Evolutionary conservation across 139 green algal species (phyloP).

Genomic region (Choricystis sp.): DNA sequence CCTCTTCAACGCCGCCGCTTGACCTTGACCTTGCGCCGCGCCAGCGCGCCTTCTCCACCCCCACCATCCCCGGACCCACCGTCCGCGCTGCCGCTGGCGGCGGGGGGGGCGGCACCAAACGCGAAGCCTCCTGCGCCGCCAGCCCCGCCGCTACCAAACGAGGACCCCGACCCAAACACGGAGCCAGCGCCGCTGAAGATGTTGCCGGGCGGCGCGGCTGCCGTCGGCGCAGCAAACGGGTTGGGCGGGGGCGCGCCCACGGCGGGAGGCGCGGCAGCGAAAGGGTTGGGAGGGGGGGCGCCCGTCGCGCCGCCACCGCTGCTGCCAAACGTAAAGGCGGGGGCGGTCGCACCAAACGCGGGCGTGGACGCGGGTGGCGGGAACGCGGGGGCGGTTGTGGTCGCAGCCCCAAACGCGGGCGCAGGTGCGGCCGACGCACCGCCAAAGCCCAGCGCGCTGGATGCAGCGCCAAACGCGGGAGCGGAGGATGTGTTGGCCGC

Average conservation of each 20-base stretch:
- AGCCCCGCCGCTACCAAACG: neutral
- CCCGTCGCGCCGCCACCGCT: no score
- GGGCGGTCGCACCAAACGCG: no score
- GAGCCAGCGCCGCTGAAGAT: neutral
- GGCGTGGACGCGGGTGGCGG: no score
- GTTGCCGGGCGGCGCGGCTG: no score
- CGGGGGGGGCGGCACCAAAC: neutral
- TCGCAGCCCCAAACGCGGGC: no score
- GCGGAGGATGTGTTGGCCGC: no score
- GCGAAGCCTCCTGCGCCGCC: neutral
- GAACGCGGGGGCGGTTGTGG: no score
- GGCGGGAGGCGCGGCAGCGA: no score
- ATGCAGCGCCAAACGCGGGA: neutral
- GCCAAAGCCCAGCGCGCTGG: neutral
- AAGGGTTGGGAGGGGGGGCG: no score
- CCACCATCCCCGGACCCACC: neutral
- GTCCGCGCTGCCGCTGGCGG: neutral
- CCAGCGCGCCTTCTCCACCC: neutral
- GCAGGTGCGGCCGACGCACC: neutral
- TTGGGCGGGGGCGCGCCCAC: neutral
- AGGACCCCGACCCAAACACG: neutral
- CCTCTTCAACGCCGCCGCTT: neutral
- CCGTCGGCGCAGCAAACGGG: neutral
- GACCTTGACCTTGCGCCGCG: neutral
- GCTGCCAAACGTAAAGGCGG: no score